Evolutionary conservation across 179 eudicot genomes (phyloP).

Genomic region (Heliamphora ciliata): DNA sequence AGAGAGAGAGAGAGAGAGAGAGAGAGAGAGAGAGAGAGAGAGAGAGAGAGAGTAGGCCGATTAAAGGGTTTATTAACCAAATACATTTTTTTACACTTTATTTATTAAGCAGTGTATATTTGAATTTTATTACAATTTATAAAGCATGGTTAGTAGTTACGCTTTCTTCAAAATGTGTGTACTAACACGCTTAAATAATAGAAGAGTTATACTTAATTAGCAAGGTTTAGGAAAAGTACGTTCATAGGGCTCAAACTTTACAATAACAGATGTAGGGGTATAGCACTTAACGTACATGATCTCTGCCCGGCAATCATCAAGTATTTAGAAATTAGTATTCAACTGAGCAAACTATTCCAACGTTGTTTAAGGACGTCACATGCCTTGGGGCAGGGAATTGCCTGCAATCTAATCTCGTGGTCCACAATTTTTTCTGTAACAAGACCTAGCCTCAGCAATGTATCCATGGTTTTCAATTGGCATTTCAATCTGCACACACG

Average conservation of each 20-base stretch:
- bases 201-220: too few species aligned
- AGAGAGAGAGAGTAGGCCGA: too few species aligned
- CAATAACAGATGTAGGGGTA: background rate
- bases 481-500: slow-evolving; percentile 63
- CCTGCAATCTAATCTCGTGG: slow-evolving; percentile 32
- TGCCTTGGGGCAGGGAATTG: slow-evolving; percentile 46
- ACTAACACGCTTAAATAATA: too few species aligned
- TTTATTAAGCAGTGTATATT: too few species aligned
- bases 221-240: too few species aligned
- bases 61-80: too few species aligned
- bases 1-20: too few species aligned
- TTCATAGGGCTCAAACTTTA: background rate
- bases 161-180: too few species aligned
- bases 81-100: too few species aligned
- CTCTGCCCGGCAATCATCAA: background rate
- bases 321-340: background rate
- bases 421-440: slow-evolving; percentile 32
- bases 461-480: slow-evolving; percentile 60
- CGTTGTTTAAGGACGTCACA: slow-evolving; percentile 48
- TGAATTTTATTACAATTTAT: too few species aligned
- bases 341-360: slow-evolving; percentile 52
- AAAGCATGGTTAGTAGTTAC: too few species aligned
- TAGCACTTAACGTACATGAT: background rate
- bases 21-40: too few species aligned
- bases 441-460: slow-evolving; percentile 61